Evolutionary conservation across 352 stramenopile genomes (phyloP), one percentile per base, ranked within the genome.

Genomic region (Globisporangium paroecandrum): DNA sequence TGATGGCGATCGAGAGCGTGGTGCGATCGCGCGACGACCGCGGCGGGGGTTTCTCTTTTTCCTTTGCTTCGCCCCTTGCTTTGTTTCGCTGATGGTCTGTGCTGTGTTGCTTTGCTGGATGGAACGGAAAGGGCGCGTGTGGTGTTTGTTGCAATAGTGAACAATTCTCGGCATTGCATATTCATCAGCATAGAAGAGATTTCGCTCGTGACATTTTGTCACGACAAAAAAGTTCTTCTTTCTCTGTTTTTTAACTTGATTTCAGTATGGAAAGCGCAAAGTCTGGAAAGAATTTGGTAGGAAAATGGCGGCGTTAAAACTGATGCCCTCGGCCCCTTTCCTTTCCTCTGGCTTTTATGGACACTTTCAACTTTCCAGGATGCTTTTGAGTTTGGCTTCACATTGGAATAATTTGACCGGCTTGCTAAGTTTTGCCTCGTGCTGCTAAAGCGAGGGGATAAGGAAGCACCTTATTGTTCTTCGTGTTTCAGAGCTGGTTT

Each of bases 11-110:
- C 29, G 55, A 61, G 12, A n/a, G 29, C 18, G 29, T 32, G 29
- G 29, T 60, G 55, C 56, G 56, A 49, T 49, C 55, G 55, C 55
- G 56, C 29, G 15, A 27, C 18, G 47, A 43, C 36, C 2, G 10
- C 38, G 38, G 38, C 56, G 56, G 56, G 56, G 56, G 56, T 62
- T 62, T 62, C 56, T 62, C 56, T 15, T 62, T 62, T 62, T n/a
- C 15, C 4, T 47, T n/a, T 20, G 13, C 43, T 20, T 49, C n/a
- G 13, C 15, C 27, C 4, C 32, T 8, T 61, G 29, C 46, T 60
- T 60, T 34, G 9, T 34, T 54, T 22, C 46, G 46, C 20, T 54
- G 47, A 10, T 24, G 6, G 38, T 46, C 13, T 41, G 6, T 36
- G 32, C 7, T 38, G 32, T 38, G 51, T 5, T 27, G 6, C 12